A percentile compares a stretch with the other conserved stretches of the same genome.
phyloP scores from a whole-genome alignment of 352 stramenopile genomes.

The Pythium vanterpoolii region DNA sequence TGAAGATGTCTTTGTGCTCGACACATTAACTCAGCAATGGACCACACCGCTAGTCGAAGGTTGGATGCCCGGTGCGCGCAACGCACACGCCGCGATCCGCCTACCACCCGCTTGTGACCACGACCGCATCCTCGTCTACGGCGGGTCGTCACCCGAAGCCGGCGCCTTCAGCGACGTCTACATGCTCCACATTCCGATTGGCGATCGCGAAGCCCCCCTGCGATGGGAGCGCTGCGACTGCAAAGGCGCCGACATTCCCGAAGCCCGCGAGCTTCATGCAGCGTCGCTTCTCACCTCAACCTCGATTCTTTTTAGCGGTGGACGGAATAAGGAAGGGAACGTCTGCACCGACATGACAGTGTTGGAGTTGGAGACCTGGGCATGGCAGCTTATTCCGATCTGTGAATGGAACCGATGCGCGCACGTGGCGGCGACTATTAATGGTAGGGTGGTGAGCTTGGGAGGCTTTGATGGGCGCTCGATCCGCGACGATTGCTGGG shows the following conservation, averaged over 20 bases:
- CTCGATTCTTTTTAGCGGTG: slow-evolving; percentile 42
- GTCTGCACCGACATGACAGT: slow-evolving; percentile 62
- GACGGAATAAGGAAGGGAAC: slow-evolving; percentile 44
- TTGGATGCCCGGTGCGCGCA: slow-evolving; percentile 38
- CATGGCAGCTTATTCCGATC: slow-evolving; percentile 50
- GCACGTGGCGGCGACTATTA: slow-evolving; percentile 29
- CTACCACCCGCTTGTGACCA: slow-evolving; percentile 15
- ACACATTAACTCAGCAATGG: slow-evolving; percentile 42
- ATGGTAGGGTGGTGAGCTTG: slow-evolving; percentile 40
- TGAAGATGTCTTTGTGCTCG: slow-evolving; percentile 53
- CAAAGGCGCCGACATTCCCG: slow-evolving; percentile 20
- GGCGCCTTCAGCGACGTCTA: slow-evolving; percentile 54
- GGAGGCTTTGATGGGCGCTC: slow-evolving; percentile 46
- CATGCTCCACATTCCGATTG: slow-evolving; percentile 37
- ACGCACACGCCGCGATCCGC: slow-evolving; percentile 51
- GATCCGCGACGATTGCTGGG: slow-evolving; percentile 46
- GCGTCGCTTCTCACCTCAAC: slow-evolving; percentile 20
- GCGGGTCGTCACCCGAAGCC: slow-evolving; percentile 53
- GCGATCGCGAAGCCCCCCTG: slow-evolving; percentile 10
- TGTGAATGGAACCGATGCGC: slow-evolving; percentile 58
- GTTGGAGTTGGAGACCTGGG: slow-evolving; percentile 33
- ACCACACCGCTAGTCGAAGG: slow-evolving; percentile 29
- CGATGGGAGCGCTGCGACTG: slow-evolving; percentile 33
- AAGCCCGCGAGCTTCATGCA: slow-evolving; percentile 51
- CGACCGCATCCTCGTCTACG: slow-evolving; percentile 47